Base-by-base conservation (phyloP, 2,329 filamentous ascomycete genomes). In the Aspergillus pseudoterreus region DNA sequence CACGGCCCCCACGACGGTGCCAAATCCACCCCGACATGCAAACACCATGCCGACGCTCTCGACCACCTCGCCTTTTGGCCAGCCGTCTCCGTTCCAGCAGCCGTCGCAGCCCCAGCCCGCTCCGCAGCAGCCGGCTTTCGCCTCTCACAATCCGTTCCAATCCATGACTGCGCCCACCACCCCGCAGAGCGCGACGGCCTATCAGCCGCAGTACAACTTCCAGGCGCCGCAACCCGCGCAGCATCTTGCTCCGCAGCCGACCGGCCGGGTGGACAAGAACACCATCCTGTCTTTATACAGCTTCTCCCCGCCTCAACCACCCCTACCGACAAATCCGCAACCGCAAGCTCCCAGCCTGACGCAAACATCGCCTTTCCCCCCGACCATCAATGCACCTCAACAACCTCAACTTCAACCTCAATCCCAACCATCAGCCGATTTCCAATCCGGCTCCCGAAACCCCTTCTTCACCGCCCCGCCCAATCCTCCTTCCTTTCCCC, bases 261-360 rank as follows among this genome's bases (percentile, higher is more conserved):
- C 73, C 4, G 69, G 71, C 17, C 68, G 71, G 33, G 64, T 77
- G 53, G 73, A 78, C 52, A 78, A 77, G 57, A 70, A 67, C 35
- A 73, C 70, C 47, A 78, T 78, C 43, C 64, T 78, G 33, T 71
- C 75, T 12, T 62, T 78, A 11, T 78, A 76, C 56, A 76, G 72
- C 49, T 67, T 76, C 48, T 70, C 73, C 12, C 65, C 70, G 15
- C 39, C 39, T 19, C 39, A 21, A 58, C 70, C 8, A 63, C 68
- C 50, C 62, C 70, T 70, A 15, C 62, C 65, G 24, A 63, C 72
- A 54, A 69, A 71, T 51, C 59, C 63, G 19, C 59, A 61, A 39
- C 35, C 53, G 56, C 39, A 62, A 53, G 33, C 52, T 64, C 61
- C 49, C 52, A 36, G 42, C 51, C 50, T 52, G 58, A 45, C 48